A percentile compares a stretch with the other conserved stretches of the same genome.
Evolutionary conservation across 2,329 filamentous ascomycete genomes (phyloP).

Genomic region (Pyrenophora teres): DNA sequence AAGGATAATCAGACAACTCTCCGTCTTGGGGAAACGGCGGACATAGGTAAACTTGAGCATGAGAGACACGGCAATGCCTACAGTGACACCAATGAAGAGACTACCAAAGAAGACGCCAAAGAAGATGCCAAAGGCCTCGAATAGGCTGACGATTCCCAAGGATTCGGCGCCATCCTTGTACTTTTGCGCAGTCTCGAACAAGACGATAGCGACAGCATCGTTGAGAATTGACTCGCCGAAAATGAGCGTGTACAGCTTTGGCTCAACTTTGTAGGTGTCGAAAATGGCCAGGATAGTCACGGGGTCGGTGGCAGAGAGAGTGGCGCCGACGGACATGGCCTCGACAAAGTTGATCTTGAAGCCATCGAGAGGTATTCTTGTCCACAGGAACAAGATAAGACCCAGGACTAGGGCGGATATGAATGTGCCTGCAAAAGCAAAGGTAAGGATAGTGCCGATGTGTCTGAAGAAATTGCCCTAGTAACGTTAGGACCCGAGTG

Average conservation of each 20-base stretch:
- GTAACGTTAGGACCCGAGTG: conserved; percentile 3
- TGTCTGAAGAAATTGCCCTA: conserved; percentile 97
- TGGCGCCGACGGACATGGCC: conserved; percentile 94
- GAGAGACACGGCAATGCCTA: conserved; percentile 85
- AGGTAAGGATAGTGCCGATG: conserved; percentile 94
- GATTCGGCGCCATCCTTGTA: conserved; percentile 75
- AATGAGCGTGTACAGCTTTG: conserved; percentile 97
- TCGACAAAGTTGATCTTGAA: conserved; percentile 90
- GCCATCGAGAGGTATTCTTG: conserved; percentile 81
- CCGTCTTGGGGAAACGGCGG: conserved; percentile 89
- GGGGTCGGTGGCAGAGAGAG: conserved; percentile 93
- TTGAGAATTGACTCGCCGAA: conserved; percentile 98
- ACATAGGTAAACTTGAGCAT: conserved; percentile 94
- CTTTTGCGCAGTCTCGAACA: conserved; percentile 96
- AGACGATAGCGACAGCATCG: conserved; percentile 96
- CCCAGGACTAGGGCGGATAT: conserved; percentile 96
- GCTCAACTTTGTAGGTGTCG: conserved; percentile 98
- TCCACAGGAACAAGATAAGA: conserved; percentile 85
- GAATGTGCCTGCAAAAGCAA: conserved; percentile 96
- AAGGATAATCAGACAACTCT: conserved; percentile 90
- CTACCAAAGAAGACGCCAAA: conserved; percentile 95
- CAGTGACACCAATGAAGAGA: conserved; percentile 81
- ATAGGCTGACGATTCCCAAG: conserved; percentile 78
- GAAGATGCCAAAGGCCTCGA: conserved; percentile 93
- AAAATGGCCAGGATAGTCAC: conserved; percentile 98